Conservation (phyloP, 169 alveolate species). For the Plasmodium berghei region DNA sequence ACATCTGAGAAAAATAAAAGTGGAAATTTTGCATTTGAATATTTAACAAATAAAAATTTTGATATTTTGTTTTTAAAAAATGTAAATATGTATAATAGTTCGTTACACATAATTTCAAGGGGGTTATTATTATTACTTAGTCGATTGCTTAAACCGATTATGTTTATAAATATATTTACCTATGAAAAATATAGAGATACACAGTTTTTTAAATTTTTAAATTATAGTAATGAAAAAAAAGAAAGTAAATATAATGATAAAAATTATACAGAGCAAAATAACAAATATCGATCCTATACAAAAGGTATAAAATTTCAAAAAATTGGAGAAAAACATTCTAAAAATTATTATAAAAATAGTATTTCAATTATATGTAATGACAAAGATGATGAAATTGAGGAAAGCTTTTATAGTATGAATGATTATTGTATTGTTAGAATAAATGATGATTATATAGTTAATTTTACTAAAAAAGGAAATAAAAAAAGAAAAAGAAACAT, state of each 20-base stretch:
- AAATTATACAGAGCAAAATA: neutral
- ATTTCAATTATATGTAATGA: slow-evolving; percentile 46
- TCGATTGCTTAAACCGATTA: slow-evolving; percentile 58
- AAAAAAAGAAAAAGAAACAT: slow-evolving; percentile 40
- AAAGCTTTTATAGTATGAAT: slow-evolving; percentile 35
- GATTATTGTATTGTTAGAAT: slow-evolving; percentile 45
- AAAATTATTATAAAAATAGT: slow-evolving; percentile 4
- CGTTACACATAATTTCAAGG: slow-evolving; percentile 46
- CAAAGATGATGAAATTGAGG: slow-evolving; percentile 40
- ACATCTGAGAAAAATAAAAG: slow-evolving; percentile 54
- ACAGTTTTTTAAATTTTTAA: slow-evolving; percentile 13
- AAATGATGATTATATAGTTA: slow-evolving; percentile 20
- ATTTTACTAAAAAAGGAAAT: neutral
- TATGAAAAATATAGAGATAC: slow-evolving; percentile 30
- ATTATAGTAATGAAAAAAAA: neutral
- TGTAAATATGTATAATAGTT: slow-evolving; percentile 40
- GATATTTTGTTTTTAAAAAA: slow-evolving; percentile 61
- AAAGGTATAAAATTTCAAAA: neutral
- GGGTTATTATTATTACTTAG: slow-evolving; percentile 55
- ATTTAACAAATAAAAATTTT: slow-evolving; percentile 68
- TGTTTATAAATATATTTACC: slow-evolving; percentile 58
- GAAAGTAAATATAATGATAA: neutral
- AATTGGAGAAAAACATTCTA: neutral
- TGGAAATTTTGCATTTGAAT: slow-evolving; percentile 76
- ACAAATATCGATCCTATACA: neutral